Evolutionary conservation across 129 eudicot species (phyloP).

Genomic region (Pulicaria dysenterica): DNA sequence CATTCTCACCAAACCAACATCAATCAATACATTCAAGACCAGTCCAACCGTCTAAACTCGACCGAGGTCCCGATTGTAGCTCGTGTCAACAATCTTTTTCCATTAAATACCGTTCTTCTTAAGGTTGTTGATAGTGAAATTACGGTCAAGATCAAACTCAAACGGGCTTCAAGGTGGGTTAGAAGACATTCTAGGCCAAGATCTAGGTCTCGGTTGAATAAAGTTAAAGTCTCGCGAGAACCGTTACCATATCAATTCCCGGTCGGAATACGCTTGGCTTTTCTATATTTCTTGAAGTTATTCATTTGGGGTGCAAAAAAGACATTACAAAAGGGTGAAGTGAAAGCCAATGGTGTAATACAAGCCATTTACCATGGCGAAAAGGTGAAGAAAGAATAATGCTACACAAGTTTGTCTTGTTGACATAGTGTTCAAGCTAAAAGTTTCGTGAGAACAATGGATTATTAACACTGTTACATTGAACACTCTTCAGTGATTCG

Average conservation of each 20-base stretch:
- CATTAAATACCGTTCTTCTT: neutral
- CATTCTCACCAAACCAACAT: conserved; percentile 9
- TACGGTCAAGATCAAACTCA: conserved; percentile 9
- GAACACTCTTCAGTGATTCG: no score
- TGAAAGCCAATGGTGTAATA: conserved; percentile 12
- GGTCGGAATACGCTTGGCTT: conserved; percentile 21
- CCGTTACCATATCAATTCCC: conserved; percentile 15
- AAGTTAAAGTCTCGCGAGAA: conserved; percentile 3
- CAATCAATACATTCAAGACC: conserved; percentile 15
- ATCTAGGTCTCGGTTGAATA: conserved; percentile 1
- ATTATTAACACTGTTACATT: no score
- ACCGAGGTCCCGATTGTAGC: neutral
- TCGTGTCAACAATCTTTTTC: neutral
- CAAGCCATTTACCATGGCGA: neutral
- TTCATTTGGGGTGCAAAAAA: conserved; percentile 27
- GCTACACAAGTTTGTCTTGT: neutral
- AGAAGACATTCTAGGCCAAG: neutral
- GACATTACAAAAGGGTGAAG: conserved; percentile 14
- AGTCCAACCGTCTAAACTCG: conserved; percentile 28
- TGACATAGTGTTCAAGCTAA: neutral
- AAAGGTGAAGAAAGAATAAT: conserved; percentile 31
- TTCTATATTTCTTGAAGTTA: conserved; percentile 30
- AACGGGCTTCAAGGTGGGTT: conserved; percentile 12
- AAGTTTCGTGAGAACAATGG: no score
- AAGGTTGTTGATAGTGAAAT: neutral